A percentile compares a stretch with the other conserved stretches of the same genome.
phyloP scores from a whole-genome alignment of 306 rosid species.

The Benincasa hispida region DNA sequence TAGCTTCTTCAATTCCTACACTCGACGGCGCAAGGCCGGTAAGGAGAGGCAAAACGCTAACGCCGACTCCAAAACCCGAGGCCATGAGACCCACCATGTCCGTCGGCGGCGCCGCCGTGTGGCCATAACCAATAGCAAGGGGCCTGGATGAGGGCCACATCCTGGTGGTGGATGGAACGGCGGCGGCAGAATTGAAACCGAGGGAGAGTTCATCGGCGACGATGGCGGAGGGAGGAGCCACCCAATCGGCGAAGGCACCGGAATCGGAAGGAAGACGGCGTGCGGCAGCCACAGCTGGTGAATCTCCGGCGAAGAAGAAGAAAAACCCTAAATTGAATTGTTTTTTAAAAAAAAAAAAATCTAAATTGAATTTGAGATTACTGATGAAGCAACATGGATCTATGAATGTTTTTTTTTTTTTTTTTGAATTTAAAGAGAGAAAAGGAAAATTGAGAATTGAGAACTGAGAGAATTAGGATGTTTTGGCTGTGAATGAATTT shows the following conservation, averaged over 20 bases:
- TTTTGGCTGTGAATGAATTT: neutral
- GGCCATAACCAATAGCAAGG: neutral
- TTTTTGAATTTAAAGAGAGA: neutral
- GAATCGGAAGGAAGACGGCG: neutral
- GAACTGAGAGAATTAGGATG: neutral
- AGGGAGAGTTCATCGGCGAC: neutral
- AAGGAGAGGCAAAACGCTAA: neutral
- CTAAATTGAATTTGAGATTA: neutral
- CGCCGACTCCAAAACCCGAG: neutral
- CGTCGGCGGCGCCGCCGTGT: neutral
- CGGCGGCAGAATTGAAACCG: neutral
- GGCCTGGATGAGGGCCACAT: slow-evolving; percentile 5
- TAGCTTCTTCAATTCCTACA: neutral
- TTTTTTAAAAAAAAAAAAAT: neutral
- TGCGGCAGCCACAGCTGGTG: slow-evolving; percentile 6
- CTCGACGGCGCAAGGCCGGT: neutral
- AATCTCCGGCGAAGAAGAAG: neutral
- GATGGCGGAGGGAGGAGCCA: neutral
- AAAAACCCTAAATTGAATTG: neutral
- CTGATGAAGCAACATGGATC: neutral
- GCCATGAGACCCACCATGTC: slow-evolving; percentile 2
- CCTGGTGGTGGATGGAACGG: neutral
- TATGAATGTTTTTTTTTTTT: too few relatives aligned
- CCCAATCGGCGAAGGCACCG: neutral
- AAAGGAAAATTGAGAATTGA: neutral